These are phyloP conservation scores for Leccinum longicurvipes DNA, from an alignment of 768 basidiomycete genomes.

Conservation along the genomic window DNA sequence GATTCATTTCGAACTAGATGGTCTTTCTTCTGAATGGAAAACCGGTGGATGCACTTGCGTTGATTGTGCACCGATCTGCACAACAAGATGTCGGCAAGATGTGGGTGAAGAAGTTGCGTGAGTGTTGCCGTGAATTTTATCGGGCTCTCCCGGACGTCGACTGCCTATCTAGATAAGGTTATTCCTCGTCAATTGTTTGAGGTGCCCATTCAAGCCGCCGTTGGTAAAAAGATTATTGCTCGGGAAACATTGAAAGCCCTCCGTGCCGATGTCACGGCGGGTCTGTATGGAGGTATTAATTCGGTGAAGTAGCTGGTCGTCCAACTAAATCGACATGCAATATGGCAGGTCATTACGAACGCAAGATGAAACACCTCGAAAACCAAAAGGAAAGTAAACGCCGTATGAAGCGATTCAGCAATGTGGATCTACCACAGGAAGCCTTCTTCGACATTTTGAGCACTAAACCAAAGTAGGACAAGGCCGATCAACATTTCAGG, in stretches of 20 bases:
- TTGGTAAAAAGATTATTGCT: constrained; percentile 85
- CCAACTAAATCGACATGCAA: neutral
- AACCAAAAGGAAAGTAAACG: constrained; percentile 94
- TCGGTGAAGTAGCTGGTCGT: neutral
- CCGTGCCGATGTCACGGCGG: constrained; percentile 91
- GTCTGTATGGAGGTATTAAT: constrained; percentile 75
- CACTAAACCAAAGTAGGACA: constrained; percentile 40
- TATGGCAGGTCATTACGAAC: constrained; percentile 75
- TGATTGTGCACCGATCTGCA: constrained; percentile 83
- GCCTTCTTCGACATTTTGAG: constrained; percentile 92
- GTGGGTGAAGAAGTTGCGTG: constrained; percentile 94
- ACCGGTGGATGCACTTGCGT: constrained; percentile 88
- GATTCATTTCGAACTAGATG: constrained; percentile 52
- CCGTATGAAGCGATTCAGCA: constrained; percentile 83
- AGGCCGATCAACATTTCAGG: neutral
- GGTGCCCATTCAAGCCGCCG: constrained; percentile 90
- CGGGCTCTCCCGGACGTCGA: neutral
- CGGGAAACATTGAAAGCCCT: constrained; percentile 84
- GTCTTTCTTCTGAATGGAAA: constrained; percentile 84
- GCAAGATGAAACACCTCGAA: constrained; percentile 84
- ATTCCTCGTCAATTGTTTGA: constrained; percentile 93
- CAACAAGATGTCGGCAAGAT: constrained; percentile 70
- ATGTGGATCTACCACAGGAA: constrained; percentile 88
- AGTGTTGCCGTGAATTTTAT: constrained; percentile 27
- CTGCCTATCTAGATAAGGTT: constrained; percentile 64